Percentiles rank a stretch among this genome's conserved stretches.
Conservation (phyloP, 2,329 filamentous ascomycete genomes). For the Tolypocladium inflatum region DNA sequence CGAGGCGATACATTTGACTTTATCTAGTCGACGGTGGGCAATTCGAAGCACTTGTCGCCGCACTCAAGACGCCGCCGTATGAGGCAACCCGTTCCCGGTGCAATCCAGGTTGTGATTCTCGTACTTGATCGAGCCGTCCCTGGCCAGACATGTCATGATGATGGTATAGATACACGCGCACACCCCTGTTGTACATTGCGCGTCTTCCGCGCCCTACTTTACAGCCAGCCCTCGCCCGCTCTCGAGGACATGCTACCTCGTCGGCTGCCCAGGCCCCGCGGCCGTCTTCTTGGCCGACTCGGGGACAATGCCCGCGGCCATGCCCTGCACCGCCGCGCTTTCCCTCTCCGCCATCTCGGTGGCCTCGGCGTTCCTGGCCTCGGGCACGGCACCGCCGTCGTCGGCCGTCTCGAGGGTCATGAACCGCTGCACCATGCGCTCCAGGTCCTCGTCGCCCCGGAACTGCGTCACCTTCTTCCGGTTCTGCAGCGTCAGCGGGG, state of each 20-base stretch:
- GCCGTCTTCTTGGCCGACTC: conserved; percentile 10
- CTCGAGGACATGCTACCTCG: conserved; percentile 1
- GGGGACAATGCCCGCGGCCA: conserved; percentile 19
- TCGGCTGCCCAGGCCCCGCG: background rate
- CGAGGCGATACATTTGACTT: conserved; percentile 92
- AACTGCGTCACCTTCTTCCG: conserved; percentile 79
- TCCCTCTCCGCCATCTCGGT: conserved; percentile 15
- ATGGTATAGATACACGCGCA: conserved; percentile 3
- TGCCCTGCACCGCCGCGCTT: conserved; percentile 20
- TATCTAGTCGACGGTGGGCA: conserved; percentile 40
- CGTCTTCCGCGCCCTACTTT: background rate
- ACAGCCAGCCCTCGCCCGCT: background rate
- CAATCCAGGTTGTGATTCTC: background rate
- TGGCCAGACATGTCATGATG: background rate
- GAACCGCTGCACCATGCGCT: conserved; percentile 47
- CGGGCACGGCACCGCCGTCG: conserved; percentile 5
- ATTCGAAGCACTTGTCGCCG: background rate
- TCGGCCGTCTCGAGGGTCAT: conserved; percentile 15
- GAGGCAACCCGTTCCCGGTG: background rate
- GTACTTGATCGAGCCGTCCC: background rate
- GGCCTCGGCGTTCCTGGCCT: conserved; percentile 10
- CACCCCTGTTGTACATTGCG: conserved; percentile 4
- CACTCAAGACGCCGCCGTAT: background rate
- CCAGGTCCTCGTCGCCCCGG: conserved; percentile 57
- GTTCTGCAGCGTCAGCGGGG: conserved; percentile 67